Evolutionary conservation across 2,329 filamentous ascomycete species (phyloP), one percentile per base, ranked within the genome.

Genomic region (Calonectria fujianensis): DNA sequence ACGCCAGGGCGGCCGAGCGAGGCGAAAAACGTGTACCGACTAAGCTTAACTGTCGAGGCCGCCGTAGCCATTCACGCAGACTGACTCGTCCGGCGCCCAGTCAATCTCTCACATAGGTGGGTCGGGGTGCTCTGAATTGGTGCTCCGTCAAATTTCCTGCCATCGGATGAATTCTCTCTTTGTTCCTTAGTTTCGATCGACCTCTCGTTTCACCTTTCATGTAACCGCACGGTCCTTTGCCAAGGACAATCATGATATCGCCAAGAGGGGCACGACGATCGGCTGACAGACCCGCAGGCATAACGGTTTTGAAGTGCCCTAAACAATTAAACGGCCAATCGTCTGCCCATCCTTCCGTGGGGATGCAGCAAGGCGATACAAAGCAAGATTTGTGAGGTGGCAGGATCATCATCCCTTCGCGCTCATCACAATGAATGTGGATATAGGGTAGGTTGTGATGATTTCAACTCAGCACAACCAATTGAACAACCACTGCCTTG

Each of bases 151-250:
- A 61, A 61, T 61, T 61, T 61, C 57, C 57, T 61, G 13, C 57
- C 57, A 61, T 61, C 57, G 57, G 57, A 61, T 37, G 57, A 61
- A 39, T 45, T 41, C 16, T 31, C 18, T 27, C 24, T 24, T 61
- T 29, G n/a, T 64, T 64, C 35, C 14, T 48, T 64, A n/a, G 61
- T 64, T 64, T 64, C 10, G 61, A 64, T 64, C 61, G 61, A 16
- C 61, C 27, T 32, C 39, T 32, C 13, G 61, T 48, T 64, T 64
- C 57, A 61, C 35, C 13, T 27, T 39, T n/a, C 57, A 39, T 39
- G 57, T 37, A 61, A 61, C 57, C 57, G 57, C 57, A 37, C 35
- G 39, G 35, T 35, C 32, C 54, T 59, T 39, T 20, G 20, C 54
- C 24, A 24, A 24, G 24, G 24, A 24, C 24, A 24, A 24, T 24